Percentiles rank a stretch among this genome's conserved stretches.
These are phyloP conservation scores for Yarrowia keelungensis DNA, from an alignment of 805 yeast genomes.

Conservation along the genomic window DNA sequence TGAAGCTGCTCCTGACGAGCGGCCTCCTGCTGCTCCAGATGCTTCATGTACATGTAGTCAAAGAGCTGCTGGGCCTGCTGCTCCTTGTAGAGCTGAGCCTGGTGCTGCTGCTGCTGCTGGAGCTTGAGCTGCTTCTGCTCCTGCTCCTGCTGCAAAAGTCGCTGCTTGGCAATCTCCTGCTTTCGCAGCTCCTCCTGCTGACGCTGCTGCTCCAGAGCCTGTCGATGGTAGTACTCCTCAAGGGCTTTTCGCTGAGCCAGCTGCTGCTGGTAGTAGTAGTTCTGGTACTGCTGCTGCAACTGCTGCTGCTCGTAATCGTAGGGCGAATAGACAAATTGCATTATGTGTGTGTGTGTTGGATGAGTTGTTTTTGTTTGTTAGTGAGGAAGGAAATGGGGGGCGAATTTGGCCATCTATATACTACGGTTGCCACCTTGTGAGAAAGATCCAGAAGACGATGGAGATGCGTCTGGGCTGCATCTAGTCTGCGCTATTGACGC, in stretches of 20 bases:
- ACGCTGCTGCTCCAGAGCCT: background rate
- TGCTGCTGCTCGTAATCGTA: slow-evolving; percentile 22
- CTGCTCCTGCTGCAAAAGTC: background rate
- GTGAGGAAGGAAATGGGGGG: background rate
- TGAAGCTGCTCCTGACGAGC: background rate
- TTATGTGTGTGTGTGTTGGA: background rate
- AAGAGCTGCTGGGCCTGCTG: slow-evolving; percentile 11
- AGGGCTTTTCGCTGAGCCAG: slow-evolving; percentile 12
- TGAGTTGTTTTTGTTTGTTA: background rate
- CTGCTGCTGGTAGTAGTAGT: slow-evolving; percentile 3
- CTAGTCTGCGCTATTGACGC: background rate
- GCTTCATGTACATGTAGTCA: slow-evolving; percentile 21
- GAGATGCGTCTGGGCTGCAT: background rate
- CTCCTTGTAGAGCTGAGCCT: background rate
- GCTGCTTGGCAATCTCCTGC: background rate
- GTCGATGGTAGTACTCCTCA: background rate
- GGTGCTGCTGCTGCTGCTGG: background rate
- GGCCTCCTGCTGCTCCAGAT: slow-evolving; percentile 18
- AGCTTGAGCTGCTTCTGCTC: background rate
- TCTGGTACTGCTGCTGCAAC: slow-evolving; percentile 8
- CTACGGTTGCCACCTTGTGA: background rate
- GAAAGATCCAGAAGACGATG: slow-evolving; percentile 25
- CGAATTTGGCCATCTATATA: background rate
- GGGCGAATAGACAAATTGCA: slow-evolving; percentile 34
- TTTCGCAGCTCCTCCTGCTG: background rate